Evolutionary conservation across 257 asterid species (phyloP), one percentile per base, ranked within the genome.

Genomic region (Paraleonurus japonicus): DNA sequence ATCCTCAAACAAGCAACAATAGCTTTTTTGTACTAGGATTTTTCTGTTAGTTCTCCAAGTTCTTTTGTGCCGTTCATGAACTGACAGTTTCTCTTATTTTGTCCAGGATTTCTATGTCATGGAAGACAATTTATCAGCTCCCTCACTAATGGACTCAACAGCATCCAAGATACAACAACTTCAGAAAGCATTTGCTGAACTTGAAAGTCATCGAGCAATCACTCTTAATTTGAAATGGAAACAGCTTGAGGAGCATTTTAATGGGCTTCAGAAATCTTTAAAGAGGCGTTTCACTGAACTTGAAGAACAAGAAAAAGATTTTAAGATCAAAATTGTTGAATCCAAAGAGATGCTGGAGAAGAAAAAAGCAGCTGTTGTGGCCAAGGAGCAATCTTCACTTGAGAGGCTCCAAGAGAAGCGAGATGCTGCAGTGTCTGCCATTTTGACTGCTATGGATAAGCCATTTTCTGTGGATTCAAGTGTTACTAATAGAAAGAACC

Each of bases 171-270:
- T 94, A 75, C 96, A 87, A 35, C 97, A 86, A 26, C 92, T 94
- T 64, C 96, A 94, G 76, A 89, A 91, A 78, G 98, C 97, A 74
- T 94, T 94, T 69, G 96, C 98, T 9, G 98, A 94, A 75, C 96
- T 91, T 53, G 98, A 91, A 78, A 89, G 95, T 77, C 97, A 94
- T 75, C 91, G 97, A 33, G 92, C 97, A 15, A 35, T 94, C 20
- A 86, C 96, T 62, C 96, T 94, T 71, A 89, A 88, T 81, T 58
- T 92, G 91, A 89, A 91, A 80, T 94, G 98, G 97, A 83, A 91
- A 70, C 98, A 94, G 79, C 94, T 94, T 32, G 98, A 94, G 76
- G 98, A 94, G 80, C 98, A 94, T 76, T 89, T 94, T 77, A 67
- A 85, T 17, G 98, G 98, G 55, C 97, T 94, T 79, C 96, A 94